These are phyloP conservation scores for Aegilops longissima DNA, from an alignment of 176 grass and related monocot species.

Conservation along the genomic window DNA sequence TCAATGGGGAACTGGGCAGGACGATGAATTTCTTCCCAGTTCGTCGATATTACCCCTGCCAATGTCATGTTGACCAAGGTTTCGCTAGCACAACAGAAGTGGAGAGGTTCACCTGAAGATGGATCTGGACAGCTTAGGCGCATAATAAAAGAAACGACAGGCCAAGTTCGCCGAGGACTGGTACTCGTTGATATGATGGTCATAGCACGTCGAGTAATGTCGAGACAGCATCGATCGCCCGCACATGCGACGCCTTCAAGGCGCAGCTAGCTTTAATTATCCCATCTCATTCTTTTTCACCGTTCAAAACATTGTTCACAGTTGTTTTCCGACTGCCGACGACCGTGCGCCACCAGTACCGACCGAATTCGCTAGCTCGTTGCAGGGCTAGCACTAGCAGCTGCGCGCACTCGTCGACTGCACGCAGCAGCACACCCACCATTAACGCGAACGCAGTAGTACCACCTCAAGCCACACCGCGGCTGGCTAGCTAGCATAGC, in stretches of 20 bases:
- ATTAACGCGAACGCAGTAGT: constrained; percentile 2
- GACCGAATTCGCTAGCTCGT: background rate
- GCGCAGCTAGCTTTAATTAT: too few species aligned
- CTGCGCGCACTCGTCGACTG: background rate
- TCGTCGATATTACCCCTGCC: background rate
- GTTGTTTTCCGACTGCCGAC: background rate
- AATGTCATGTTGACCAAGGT: background rate
- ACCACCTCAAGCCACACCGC: background rate
- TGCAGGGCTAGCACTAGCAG: background rate
- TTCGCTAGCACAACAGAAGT: background rate
- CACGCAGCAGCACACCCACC: background rate
- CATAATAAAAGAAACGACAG: background rate
- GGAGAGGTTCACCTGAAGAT: background rate
- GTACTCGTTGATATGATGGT: background rate
- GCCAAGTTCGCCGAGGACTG: background rate
- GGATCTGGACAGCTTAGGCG: background rate
- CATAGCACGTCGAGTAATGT: background rate
- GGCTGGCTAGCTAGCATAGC: too few species aligned
- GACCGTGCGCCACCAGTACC: background rate
- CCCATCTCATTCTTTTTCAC: too few species aligned
- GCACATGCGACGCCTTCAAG: too few species aligned
- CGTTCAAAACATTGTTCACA: background rate
- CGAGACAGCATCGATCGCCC: background rate
- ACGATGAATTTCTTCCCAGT: background rate
- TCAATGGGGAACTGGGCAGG: too few species aligned